Base-by-base conservation (phyloP, 2,329 filamentous ascomycete species). In the Exophiala lecanii-corni region DNA sequence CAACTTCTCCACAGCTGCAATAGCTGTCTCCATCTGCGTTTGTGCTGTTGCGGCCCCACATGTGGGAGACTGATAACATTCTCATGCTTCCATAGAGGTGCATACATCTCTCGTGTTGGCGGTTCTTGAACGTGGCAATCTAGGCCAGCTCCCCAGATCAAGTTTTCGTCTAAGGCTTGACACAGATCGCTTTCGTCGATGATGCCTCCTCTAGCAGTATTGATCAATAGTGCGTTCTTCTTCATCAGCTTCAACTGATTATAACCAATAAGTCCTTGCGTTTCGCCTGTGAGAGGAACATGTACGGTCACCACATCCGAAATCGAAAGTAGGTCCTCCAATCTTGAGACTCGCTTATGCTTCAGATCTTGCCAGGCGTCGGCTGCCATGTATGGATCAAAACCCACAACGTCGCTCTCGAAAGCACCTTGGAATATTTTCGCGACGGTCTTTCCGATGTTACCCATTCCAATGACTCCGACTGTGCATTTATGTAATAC, bases 11-110 rank as follows among this genome's bases (percentile, higher is more conserved):
- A 67, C 58, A 7, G 64, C 66, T 16, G 58, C 59, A 42, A 58
- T 59, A 1, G 62, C 64, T 33, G 61, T 64, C 10, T 56, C 55
- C 31, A 59, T 57, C 46, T 68, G 67, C 4, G 61, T 65, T 41
- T 62, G 55, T 3, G 52, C 52, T 2, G 71, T 73, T 0, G 69
- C 63, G 1, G 69, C 70, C 7, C 71, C 30, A 72, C 63, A 41
- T 72, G 69, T 6, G 70, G 68, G 3, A 68, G 70, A 45, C 66
- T 65, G 4, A 70, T 48, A 5, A 64, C 62, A 5, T 64, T 61
- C n/a, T 49, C 35, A 36, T 57, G 51, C 7, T 61, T 53, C 65
- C 64, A 68, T 1, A 68, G 45, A 1, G 43, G 39, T 0, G 53
- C 52, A 38, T 69, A 67, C 17, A 50, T 60, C 31, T 63, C 63